Conservation (phyloP, 1,139 yeast genomes). For the Suhomyces wounanorum region DNA sequence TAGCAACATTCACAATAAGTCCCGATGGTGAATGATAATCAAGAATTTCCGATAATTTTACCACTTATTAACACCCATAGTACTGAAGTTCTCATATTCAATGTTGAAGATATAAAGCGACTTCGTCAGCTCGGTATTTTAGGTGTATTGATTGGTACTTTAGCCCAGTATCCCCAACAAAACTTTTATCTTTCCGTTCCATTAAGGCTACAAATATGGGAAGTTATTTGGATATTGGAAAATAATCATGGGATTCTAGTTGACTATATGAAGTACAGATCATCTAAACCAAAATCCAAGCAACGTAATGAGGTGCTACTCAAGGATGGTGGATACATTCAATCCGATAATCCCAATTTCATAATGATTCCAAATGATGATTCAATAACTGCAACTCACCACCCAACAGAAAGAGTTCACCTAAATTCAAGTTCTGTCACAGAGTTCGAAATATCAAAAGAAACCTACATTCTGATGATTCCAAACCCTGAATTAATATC, state of each 20-base stretch:
- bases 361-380: slow-evolving; percentile 10
- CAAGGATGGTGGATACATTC: slow-evolving; percentile 1
- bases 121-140: slow-evolving; percentile 59
- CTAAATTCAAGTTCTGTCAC: background rate
- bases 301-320: slow-evolving; percentile 2
- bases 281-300: slow-evolving; percentile 3
- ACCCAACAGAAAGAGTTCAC: background rate
- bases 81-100: slow-evolving; percentile 47
- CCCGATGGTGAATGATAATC: background rate
- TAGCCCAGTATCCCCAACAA: slow-evolving; percentile 90
- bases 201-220: slow-evolving; percentile 70
- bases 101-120: slow-evolving; percentile 50
- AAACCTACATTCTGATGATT: background rate
- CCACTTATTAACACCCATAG: slow-evolving; percentile 16
- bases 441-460: background rate
- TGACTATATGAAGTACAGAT: slow-evolving; percentile 27
- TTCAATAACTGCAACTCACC: background rate
- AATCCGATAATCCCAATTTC: slow-evolving; percentile 3
- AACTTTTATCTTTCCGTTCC: slow-evolving; percentile 85
- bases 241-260: slow-evolving; percentile 41
- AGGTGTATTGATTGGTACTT: slow-evolving; percentile 80
- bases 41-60: background rate
- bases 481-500: slow-evolving; percentile 1
- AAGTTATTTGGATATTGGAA: slow-evolving; percentile 64
- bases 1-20: background rate